phyloP scores from a whole-genome alignment of 2,329 filamentous ascomycete genomes.

The Colletotrichum sp. region DNA sequence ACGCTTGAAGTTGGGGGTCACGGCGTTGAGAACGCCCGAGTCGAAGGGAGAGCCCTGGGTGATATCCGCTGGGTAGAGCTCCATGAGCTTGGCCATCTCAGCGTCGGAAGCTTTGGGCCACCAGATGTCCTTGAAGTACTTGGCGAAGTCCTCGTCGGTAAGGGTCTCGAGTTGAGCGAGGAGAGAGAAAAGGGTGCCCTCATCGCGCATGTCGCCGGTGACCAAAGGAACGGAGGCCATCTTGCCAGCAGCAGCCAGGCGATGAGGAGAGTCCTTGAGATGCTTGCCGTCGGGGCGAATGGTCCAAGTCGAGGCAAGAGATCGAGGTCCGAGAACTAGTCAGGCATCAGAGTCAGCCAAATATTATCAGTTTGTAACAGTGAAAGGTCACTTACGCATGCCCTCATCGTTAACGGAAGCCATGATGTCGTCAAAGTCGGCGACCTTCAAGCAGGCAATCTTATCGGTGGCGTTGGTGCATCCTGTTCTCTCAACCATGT shows the following conservation, averaged over 20 bases:
- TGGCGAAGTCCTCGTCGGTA: background rate
- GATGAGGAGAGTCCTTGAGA: background rate
- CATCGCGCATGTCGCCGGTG: conserved; percentile 68
- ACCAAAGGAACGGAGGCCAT: conserved; percentile 59
- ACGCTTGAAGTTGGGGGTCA: conserved; percentile 69
- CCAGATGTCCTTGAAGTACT: background rate
- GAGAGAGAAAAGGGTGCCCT: conserved; percentile 67
- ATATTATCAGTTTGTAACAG: background rate
- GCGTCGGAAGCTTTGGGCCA: background rate
- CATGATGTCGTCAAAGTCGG: conserved; percentile 2
- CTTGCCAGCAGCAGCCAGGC: background rate
- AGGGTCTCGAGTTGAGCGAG: background rate
- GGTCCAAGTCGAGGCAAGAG: background rate
- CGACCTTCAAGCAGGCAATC: background rate
- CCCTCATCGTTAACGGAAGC: conserved; percentile 1
- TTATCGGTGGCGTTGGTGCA: background rate
- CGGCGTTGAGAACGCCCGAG: conserved; percentile 60
- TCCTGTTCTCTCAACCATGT: background rate
- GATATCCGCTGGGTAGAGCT: conserved; percentile 43
- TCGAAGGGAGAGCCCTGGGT: conserved; percentile 65
- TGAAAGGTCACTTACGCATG: background rate
- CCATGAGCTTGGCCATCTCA: background rate
- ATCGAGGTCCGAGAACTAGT: background rate
- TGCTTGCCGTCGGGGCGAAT: background rate
- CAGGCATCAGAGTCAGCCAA: background rate